Evolutionary conservation across 768 basidiomycete species (phyloP).

Genomic region (Lactarius psammicola): DNA sequence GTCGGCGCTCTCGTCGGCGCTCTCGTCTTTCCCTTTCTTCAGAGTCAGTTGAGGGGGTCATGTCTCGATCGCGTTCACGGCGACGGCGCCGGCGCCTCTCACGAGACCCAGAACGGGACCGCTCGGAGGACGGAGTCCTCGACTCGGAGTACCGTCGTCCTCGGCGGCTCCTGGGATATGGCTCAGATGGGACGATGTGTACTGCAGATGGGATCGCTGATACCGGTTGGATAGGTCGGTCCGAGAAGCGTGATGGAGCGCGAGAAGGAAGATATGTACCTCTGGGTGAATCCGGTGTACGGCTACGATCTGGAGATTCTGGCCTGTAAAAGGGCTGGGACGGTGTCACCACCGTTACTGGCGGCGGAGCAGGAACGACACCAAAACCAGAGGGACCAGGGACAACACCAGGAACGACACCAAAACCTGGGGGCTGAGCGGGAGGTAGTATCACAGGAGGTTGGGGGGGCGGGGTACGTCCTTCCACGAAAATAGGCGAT

Average conservation of each 20-base stretch:
- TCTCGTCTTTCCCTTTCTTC: slow-evolving; percentile 7
- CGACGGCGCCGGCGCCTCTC: slow-evolving; percentile 1
- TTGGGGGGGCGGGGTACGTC: neutral
- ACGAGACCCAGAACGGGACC: slow-evolving; percentile 1
- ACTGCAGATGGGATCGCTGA: neutral
- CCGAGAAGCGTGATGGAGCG: slow-evolving; percentile 8
- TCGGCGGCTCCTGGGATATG: slow-evolving; percentile 6
- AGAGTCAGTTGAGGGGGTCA: neutral
- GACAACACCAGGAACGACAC: no score
- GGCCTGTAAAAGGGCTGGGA: neutral
- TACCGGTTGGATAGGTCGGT: slow-evolving; percentile 1
- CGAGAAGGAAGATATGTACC: slow-evolving; percentile 1
- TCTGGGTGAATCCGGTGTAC: slow-evolving; percentile 5
- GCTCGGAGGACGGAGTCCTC: slow-evolving; percentile 15
- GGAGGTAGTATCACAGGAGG: neutral
- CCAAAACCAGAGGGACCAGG: neutral
- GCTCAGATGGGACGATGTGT: slow-evolving; percentile 3
- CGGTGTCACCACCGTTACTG: neutral
- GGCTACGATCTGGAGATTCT: slow-evolving; percentile 1
- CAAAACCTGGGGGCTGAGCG: neutral
- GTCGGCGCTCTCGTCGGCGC: neutral
- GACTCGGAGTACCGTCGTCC: slow-evolving; percentile 5
- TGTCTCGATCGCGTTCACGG: neutral
- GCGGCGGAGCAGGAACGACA: neutral
- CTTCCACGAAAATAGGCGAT: neutral